Base-by-base conservation (phyloP, 768 basidiomycete genomes). In the Terana coerulea region DNA sequence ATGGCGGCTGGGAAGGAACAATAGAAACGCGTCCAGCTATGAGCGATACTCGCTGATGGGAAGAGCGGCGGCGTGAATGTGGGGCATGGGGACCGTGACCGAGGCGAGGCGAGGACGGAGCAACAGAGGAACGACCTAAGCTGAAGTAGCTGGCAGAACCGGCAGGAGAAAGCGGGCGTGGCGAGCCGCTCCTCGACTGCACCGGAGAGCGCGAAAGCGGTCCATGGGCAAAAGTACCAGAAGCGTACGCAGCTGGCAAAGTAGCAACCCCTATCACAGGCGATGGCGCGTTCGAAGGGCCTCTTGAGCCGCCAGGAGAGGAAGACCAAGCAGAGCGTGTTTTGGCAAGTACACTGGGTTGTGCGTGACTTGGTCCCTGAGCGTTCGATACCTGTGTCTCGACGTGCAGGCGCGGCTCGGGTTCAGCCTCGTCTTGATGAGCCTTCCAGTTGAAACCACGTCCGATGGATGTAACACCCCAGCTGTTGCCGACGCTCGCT, bases 381-480 rank as follows among this genome's bases (percentile, higher is more conserved):
- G 54, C 42, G 17, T 19, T 46, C 17, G 28, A 46, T 25, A 34
- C 39, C 37, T 31, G 50, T 41, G 43, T 29, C 28, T 55, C 54
- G 40, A 39, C 29, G 15, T 46, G 48, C 5, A 45, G 41, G 22
- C 47, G 46, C 12, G 44, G 52, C 35, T 62, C 56, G 37, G 46
- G 50, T 26, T 59, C 46, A 19, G 43, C 25, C 25, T 67, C 59
- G 19, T 68, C 63, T 30, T 73, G 73, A 24, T 59, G 53, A 22
- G 75, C 68, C 49, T 75, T 75, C 86, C 89, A 91, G 66, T 88
- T 75, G 63, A 89, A 91, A 15, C 90, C 90, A 41, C 86, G 80
- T 10, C 90, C 90, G 41, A 91, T 84, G 31, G 81, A 88, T 17
- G 90, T 91, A 54, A 92, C 88, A 6, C 85, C 86, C 87, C 88